Conservation (phyloP, 2,329 filamentous ascomycete species). For the Penicillium freii region DNA sequence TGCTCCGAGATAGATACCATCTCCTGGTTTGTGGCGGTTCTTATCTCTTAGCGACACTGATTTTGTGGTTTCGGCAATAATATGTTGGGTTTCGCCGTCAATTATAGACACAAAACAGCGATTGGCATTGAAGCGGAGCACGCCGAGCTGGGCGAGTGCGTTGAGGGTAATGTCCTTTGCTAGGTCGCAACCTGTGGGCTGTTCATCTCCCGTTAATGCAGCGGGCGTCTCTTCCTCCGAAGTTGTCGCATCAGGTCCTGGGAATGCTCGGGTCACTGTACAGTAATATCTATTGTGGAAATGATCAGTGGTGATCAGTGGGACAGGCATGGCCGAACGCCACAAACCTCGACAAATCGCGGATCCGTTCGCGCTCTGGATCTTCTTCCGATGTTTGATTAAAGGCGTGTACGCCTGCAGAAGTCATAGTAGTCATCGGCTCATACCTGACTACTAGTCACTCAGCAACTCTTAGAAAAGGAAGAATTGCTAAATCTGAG, state of each 20-base stretch:
- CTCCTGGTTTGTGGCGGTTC: constrained; percentile 22
- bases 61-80: constrained; percentile 53
- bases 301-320: constrained; percentile 3
- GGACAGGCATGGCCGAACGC: not conserved
- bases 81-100: constrained; percentile 48
- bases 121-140: constrained; percentile 45
- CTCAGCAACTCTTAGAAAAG: not conserved
- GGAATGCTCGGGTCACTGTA: not conserved
- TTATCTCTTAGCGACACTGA: constrained; percentile 40
- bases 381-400: constrained; percentile 4
- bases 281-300: constrained; percentile 19
- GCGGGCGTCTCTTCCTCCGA: not conserved
- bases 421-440: not conserved
- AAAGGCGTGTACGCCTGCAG: not conserved
- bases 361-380: constrained; percentile 18
- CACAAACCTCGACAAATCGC: constrained; percentile 20
- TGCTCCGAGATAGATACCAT: constrained; percentile 32
- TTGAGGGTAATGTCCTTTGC: constrained; percentile 43
- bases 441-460: not conserved
- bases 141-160: constrained; percentile 52
- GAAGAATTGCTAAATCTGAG: not conserved
- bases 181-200: constrained; percentile 2
- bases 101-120: constrained; percentile 55
- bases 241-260: not conserved
- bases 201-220: constrained; percentile 12